Evolutionary conservation across 768 basidiomycete genomes (phyloP).

Genomic region (Inosperma sp.): DNA sequence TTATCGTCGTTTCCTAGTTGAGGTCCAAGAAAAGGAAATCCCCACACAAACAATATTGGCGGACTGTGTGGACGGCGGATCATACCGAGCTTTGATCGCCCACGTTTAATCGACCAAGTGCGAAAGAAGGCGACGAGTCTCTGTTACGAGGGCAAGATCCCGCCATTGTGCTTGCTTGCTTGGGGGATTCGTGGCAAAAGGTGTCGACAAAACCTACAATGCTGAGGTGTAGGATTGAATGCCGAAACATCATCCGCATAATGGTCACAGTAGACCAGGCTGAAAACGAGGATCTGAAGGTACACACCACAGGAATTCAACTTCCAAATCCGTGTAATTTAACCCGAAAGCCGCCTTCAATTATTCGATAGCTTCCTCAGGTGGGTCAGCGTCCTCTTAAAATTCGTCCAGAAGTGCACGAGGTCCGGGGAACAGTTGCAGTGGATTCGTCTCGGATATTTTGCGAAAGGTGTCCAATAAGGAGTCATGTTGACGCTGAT

Average conservation of each 20-base stretch:
- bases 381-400: neutral
- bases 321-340: neutral
- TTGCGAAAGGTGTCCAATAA: constrained; percentile 1
- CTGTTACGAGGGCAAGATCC: neutral
- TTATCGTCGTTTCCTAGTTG: no score
- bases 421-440: neutral
- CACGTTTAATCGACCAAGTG: neutral
- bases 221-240: neutral
- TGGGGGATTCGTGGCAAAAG: neutral
- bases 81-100: neutral
- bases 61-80: neutral
- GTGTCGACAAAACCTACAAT: neutral
- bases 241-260: neutral
- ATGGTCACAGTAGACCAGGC: neutral
- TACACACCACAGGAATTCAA: neutral
- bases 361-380: constrained; percentile 4
- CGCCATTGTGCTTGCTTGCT: constrained; percentile 1
- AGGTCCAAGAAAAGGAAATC: no score
- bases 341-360: constrained; percentile 3
- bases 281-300: constrained; percentile 3
- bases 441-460: neutral
- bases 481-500: neutral
- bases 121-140: constrained; percentile 3
- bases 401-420: constrained; percentile 6
- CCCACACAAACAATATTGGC: no score